Evolutionary conservation across 192 early-diverging fungal genomes (phyloP).

Genomic region (Backusella luteola): DNA sequence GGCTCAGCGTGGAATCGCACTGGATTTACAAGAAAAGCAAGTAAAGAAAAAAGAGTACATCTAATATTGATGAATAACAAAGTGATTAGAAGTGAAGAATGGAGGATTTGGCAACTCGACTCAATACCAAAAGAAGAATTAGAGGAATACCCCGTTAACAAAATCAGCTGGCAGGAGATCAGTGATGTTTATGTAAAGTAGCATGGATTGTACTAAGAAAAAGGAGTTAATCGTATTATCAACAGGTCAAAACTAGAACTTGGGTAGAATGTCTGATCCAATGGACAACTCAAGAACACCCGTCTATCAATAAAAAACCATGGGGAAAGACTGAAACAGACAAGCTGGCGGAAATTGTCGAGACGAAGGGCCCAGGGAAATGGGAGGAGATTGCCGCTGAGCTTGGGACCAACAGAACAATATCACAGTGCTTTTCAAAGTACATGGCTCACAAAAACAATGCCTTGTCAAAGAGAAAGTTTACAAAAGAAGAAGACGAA

Average conservation of each 20-base stretch:
- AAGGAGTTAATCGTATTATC: neutral
- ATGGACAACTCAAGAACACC: slow-evolving; percentile 79
- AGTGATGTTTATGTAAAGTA: neutral
- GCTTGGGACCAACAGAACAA: slow-evolving; percentile 65
- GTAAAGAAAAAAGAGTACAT: neutral
- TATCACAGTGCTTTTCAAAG: slow-evolving; percentile 70
- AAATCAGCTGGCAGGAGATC: slow-evolving; percentile 19
- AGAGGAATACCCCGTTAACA: slow-evolving; percentile 10
- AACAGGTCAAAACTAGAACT: slow-evolving; percentile 56
- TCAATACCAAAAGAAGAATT: slow-evolving; percentile 1
- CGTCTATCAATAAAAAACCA: slow-evolving; percentile 66
- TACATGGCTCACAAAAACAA: slow-evolving; percentile 55
- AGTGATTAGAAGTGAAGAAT: neutral
- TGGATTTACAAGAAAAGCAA: slow-evolving; percentile 20
- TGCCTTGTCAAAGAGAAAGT: slow-evolving; percentile 44
- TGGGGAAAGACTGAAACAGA: slow-evolving; percentile 63
- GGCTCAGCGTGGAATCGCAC: slow-evolving; percentile 16
- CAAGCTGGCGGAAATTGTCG: slow-evolving; percentile 45
- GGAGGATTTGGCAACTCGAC: slow-evolving; percentile 23
- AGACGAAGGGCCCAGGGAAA: slow-evolving; percentile 46
- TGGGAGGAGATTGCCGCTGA: slow-evolving; percentile 68
- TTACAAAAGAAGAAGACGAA: slow-evolving; percentile 70
- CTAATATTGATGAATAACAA: neutral
- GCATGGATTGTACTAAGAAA: too few relatives aligned
- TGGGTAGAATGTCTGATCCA: slow-evolving; percentile 75